Percentiles rank a stretch among this genome's conserved stretches.
Evolutionary conservation across 2,329 filamentous ascomycete genomes (phyloP).

Genomic region (Cladobotryum protrusum): DNA sequence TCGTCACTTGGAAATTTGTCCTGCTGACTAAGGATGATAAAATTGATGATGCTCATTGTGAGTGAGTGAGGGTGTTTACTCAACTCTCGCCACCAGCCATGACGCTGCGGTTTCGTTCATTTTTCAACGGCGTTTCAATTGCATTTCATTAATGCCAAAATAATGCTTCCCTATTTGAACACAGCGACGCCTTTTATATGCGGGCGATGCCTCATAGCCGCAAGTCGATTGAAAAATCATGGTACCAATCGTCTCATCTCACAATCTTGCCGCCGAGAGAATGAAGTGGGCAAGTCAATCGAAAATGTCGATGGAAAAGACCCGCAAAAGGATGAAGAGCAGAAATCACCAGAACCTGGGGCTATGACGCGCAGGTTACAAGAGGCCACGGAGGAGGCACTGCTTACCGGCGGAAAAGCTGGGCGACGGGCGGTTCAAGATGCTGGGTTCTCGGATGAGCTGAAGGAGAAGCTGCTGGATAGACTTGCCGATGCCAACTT

Average conservation of each 20-base stretch:
- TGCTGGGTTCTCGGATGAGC: slow-evolving; percentile 57
- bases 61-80: no score
- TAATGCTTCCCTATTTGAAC: no score
- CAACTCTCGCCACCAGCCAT: no score
- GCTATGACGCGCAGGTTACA: slow-evolving; percentile 52
- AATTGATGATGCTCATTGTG: no score
- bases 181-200: neutral
- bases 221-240: neutral
- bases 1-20: no score
- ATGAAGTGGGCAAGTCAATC: neutral
- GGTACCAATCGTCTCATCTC: neutral
- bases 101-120: no score
- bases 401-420: slow-evolving; percentile 52
- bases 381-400: slow-evolving; percentile 57
- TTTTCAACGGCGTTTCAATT: no score
- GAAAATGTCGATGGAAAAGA: neutral
- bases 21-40: no score
- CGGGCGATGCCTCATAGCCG: neutral
- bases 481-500: slow-evolving; percentile 53
- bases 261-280: neutral
- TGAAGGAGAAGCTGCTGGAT: slow-evolving; percentile 51
- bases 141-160: no score
- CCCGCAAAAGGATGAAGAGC: neutral
- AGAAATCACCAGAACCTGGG: slow-evolving; percentile 24
- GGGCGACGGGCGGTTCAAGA: slow-evolving; percentile 55